Evolutionary conservation across 495 filamentous ascomycete genomes (phyloP), one percentile per base, ranked within the genome.

Genomic region (Chaetomium cochliodes): DNA sequence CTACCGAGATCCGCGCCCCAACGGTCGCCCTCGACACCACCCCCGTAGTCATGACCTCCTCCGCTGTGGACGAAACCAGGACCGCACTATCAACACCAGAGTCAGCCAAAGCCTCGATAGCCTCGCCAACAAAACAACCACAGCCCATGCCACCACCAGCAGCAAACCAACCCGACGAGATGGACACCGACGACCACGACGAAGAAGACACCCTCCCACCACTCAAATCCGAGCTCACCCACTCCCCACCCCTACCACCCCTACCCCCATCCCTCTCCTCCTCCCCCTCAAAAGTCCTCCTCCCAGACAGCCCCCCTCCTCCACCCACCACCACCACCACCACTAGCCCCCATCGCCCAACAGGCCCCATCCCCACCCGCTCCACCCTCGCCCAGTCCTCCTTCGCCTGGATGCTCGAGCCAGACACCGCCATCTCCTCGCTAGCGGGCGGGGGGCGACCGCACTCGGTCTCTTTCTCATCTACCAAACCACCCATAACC

Each of bases 351-450:
- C 53, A 59, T 18, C 64, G 70, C 7, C 72, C 70, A 41, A 51
- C 63, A 0, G 74, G 69, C 13, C 77, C 79, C 5, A 78, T 84
- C n/a, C 83, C 82, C 0, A 83, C 85, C 3, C 81, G 90, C 15
- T 88, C 88, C 18, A 83, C 82, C 18, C 80, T 98, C 18, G 88
- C 92, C 18, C 88, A 97, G 65, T 92, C 92, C 30, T 89, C 87
- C 11, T 97, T 97, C 73, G 89, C 93, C 13, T 98, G 93, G 93
- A 98, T 98, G 92, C 82, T 98, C 2, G 85, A 86, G 53, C 81
- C 82, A 18, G 82, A 82, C 54, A 70, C 67, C 0, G 71, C 69
- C n/a, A n/a, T 59, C 25, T 68, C 67, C 5, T 70, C 62, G 6
- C 58, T 68, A 0, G 20, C 53, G 4, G 28, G n/a, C n/a, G n/a